These are phyloP conservation scores for Penicillium daleae DNA, from an alignment of 495 filamentous ascomycete species.

Conservation along the genomic window DNA sequence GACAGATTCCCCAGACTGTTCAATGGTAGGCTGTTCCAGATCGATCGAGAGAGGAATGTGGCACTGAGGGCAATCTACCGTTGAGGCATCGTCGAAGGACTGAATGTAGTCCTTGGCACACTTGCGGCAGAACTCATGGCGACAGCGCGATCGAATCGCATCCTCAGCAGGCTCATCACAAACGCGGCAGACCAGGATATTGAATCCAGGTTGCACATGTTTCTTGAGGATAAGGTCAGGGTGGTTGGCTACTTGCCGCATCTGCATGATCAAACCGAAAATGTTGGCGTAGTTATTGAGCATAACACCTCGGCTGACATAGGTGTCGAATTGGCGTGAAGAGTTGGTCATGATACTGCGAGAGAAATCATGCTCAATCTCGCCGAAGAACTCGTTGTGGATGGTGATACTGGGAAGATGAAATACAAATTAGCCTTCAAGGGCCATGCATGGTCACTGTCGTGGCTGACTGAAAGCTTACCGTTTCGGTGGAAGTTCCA, in stretches of 20 bases:
- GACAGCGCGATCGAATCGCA: conserved; percentile 86
- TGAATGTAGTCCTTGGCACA: conserved; percentile 85
- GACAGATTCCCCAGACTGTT: conserved; percentile 78
- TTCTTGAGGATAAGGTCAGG: conserved; percentile 93
- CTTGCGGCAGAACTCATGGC: conserved; percentile 91
- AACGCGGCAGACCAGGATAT: conserved; percentile 86
- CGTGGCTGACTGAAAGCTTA: conserved; percentile 18
- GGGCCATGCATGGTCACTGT: too few relatives aligned
- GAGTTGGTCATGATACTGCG: conserved; percentile 90
- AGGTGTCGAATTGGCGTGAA: conserved; percentile 87
- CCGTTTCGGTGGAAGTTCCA: conserved; percentile 96
- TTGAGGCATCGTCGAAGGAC: conserved; percentile 62
- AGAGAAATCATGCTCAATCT: conserved; percentile 95
- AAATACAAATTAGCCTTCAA: not conserved
- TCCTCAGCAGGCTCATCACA: conserved; percentile 96
- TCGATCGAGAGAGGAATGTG: conserved; percentile 90
- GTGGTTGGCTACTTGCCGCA: conserved; percentile 95
- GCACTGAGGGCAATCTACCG: conserved; percentile 86
- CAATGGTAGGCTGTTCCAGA: conserved; percentile 89
- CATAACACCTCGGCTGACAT: conserved; percentile 90
- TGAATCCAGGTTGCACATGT: conserved; percentile 80
- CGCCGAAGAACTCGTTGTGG: conserved; percentile 91
- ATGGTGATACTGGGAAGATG: conserved; percentile 62
- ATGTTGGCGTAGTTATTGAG: conserved; percentile 92
- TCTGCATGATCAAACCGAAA: conserved; percentile 90